Evolutionary conservation across 805 yeast genomes (phyloP).

Genomic region (Suhomyces sp.): DNA sequence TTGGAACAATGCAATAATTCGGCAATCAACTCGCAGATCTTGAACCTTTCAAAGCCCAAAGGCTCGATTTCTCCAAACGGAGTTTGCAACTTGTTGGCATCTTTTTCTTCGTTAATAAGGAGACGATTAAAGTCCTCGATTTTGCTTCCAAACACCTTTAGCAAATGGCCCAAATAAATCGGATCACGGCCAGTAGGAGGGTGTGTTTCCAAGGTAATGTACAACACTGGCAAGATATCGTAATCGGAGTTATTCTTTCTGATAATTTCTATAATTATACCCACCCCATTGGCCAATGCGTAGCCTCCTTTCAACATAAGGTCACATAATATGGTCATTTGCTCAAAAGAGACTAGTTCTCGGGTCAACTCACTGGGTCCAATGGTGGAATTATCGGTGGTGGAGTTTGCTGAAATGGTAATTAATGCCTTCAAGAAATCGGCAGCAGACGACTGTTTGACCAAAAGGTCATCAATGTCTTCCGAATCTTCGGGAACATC

Average conservation of each 20-base stretch:
- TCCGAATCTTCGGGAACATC: conserved; percentile 17
- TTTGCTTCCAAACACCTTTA: conserved; percentile 37
- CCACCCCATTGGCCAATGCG: conserved; percentile 48
- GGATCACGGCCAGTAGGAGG: conserved; percentile 50
- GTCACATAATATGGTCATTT: conserved; percentile 33
- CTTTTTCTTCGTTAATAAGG: conserved; percentile 23
- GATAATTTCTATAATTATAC: conserved; percentile 45
- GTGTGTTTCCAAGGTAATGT: conserved; percentile 43
- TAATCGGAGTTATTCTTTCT: conserved; percentile 46
- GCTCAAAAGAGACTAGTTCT: conserved; percentile 38
- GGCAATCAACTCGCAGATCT: conserved; percentile 46
- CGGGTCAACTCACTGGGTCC: conserved; percentile 48
- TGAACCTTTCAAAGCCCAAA: conserved; percentile 45
- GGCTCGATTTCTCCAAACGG: conserved; percentile 35
- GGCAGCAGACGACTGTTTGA: conserved; percentile 42
- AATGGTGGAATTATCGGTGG: conserved; percentile 44
- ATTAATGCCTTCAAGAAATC: conserved; percentile 45
- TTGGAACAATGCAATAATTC: conserved; percentile 46
- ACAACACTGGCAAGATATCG: conserved; percentile 43
- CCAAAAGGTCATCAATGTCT: conserved; percentile 20
- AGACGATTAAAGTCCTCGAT: conserved; percentile 36
- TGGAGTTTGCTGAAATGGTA: conserved; percentile 45
- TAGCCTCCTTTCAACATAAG: conserved; percentile 46
- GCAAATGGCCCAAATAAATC: conserved; percentile 42
- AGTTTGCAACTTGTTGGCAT: conserved; percentile 16